A percentile compares a stretch with the other conserved stretches of the same genome.
phyloP scores from a whole-genome alignment of 495 filamentous ascomycete species.

The Delitschia confertaspora region DNA sequence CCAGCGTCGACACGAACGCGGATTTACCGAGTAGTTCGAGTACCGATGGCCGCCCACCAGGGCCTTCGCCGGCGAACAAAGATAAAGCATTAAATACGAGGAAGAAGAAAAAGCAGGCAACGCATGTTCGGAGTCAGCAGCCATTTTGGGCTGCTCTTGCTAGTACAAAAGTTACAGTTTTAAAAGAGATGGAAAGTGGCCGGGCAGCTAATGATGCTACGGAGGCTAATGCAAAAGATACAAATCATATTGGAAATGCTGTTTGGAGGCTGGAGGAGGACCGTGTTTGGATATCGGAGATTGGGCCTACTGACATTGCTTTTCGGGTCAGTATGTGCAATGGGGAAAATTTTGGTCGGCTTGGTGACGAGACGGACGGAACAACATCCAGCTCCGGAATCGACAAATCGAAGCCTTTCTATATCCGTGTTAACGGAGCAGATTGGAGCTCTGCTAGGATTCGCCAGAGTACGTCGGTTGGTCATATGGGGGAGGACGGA shows the following conservation, averaged over 20 bases:
- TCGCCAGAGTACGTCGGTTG: conserved; percentile 37
- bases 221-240: conserved; percentile 66
- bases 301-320: conserved; percentile 71
- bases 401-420: conserved; percentile 67
- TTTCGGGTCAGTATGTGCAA: conserved; percentile 46
- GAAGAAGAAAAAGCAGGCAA: conserved; percentile 81
- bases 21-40: conserved; percentile 43
- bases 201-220: conserved; percentile 65
- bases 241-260: conserved; percentile 69
- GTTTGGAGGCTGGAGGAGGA: conserved; percentile 62
- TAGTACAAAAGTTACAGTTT: conserved; percentile 86
- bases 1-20: conserved; percentile 31
- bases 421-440: conserved; percentile 79
- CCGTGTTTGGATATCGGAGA: conserved; percentile 78
- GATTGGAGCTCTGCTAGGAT: conserved; percentile 79
- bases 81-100: conserved; percentile 56
- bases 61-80: conserved; percentile 41
- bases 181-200: conserved; percentile 85
- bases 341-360: conserved; percentile 4
- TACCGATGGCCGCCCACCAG: conserved; percentile 44
- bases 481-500: conserved; percentile 45
- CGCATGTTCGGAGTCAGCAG: conserved; percentile 78
- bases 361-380: conserved; percentile 18
- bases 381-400: conserved; percentile 32
- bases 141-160: conserved; percentile 92